A percentile compares a stretch with the other conserved stretches of the same genome.
Evolutionary conservation across 176 grass and related monocot species (phyloP).

Genomic region (Neostapfia colusana): DNA sequence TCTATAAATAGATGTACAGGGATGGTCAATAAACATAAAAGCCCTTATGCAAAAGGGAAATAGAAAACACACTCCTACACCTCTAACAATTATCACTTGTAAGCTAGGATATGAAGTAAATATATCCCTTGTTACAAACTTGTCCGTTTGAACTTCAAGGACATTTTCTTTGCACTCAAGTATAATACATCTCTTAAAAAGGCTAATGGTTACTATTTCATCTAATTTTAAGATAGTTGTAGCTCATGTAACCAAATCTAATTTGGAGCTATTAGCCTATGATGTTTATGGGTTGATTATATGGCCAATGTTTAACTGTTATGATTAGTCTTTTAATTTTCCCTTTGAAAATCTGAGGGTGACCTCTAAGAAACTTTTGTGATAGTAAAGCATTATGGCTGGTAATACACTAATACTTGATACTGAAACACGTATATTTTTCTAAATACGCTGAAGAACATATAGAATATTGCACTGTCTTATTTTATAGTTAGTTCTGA

Average conservation of each 20-base stretch:
- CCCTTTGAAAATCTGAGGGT: slow-evolving; percentile 4
- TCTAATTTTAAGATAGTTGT: slow-evolving; percentile 1
- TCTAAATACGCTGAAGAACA: background rate
- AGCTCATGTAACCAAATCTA: background rate
- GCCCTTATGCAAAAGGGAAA: too few relatives aligned
- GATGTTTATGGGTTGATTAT: background rate
- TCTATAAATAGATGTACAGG: too few relatives aligned
- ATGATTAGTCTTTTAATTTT: background rate
- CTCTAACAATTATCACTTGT: background rate
- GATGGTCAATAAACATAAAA: too few relatives aligned
- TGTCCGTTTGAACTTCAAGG: background rate
- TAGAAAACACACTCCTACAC: too few relatives aligned
- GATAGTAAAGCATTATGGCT: background rate
- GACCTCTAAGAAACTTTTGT: background rate
- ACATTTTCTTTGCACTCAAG: slow-evolving; percentile 10
- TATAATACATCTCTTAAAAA: slow-evolving; percentile 22
- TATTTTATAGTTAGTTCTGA: slow-evolving; percentile 31
- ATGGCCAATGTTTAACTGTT: background rate
- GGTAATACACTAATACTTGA: too few relatives aligned
- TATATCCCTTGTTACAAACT: slow-evolving; percentile 1
- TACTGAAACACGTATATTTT: too few relatives aligned
- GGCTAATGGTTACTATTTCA: slow-evolving; percentile 9
- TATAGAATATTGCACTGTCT: background rate
- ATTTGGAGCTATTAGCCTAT: background rate
- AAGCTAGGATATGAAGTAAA: slow-evolving; percentile 1